These are phyloP conservation scores for Tolypocladium sp. DNA, from an alignment of 2,329 filamentous ascomycete genomes.

Conservation along the genomic window DNA sequence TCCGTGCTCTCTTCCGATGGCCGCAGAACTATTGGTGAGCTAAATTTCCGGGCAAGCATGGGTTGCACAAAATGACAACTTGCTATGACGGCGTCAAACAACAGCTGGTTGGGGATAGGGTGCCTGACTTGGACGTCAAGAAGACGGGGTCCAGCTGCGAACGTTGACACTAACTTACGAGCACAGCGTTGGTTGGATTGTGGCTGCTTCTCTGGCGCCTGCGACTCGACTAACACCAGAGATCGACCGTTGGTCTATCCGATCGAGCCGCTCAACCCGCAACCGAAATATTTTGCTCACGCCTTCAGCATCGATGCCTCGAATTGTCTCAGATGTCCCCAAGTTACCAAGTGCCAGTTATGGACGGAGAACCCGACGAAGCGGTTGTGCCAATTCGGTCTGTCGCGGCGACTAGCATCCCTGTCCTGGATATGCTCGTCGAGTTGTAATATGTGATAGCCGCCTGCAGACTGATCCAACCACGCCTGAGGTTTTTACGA, in stretches of 20 bases:
- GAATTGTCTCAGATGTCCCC: neutral
- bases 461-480: neutral
- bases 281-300: neutral
- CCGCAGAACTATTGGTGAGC: slow-evolving; percentile 7
- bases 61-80: neutral
- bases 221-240: neutral
- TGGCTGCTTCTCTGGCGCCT: neutral
- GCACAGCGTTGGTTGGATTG: neutral
- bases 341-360: neutral
- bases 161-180: neutral
- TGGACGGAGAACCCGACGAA: neutral
- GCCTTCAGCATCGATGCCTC: neutral
- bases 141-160: neutral
- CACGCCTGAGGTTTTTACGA: neutral
- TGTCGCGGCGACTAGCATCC: neutral
- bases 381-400: neutral
- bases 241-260: neutral
- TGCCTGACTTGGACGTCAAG: neutral
- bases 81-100: neutral
- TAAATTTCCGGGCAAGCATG: slow-evolving; percentile 6
- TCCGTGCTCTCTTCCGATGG: slow-evolving; percentile 3
- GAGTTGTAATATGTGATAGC: neutral
- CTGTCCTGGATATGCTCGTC: neutral
- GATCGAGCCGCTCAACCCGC: neutral
- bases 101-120: neutral